Base-by-base conservation (phyloP, 306 rosid species). In the Fragaria iinumae region DNA sequence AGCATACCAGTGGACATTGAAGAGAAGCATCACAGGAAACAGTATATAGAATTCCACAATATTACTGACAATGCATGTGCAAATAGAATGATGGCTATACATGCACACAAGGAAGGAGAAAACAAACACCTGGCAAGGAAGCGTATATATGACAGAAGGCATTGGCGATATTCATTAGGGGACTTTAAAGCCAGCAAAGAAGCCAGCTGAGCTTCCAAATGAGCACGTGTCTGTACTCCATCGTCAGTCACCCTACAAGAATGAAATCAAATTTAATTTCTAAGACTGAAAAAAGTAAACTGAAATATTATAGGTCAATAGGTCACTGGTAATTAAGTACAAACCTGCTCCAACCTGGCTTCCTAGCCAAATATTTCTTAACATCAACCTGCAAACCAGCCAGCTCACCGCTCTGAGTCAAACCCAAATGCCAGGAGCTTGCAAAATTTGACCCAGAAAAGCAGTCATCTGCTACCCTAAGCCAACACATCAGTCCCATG, bases 291-390 rank as follows among this genome's bases (percentile, higher is more conserved):
- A 67, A 48, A 75, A 34, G 29, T n/a, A 44, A 23, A 34, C 59
- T 48, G 17, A 23, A 75, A 32, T 73, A 17, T 11, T 59, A 18
- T 13, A 68, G 20, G 55, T 57, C 79, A 67, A 8, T 12, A 53
- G 59, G 11, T 18, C 49, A 56, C 43, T 11, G 7, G 32, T 27
- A 23, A 6, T 2, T 39, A 76, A 25, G 79, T 71, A 87, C 97
- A 76, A 12, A 95, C 98, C 98, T 95, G 76, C 93, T 89, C 98
- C 97, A 95, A 85, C 96, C 98, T 18, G 98, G 98, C 83, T 92
- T 95, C 63, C 98, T 87, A 44, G 98, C 97, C 86, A 95, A 80
- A 83, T 92, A 95, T 83, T 95, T 95, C 88, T 93, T 83, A 76
- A 95, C 90, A 84, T 95, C 98, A 76, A 95, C 96, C 90, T 95